Evolutionary conservation across 345 rosid species (phyloP).

Genomic region (Eucalyptus marginata): DNA sequence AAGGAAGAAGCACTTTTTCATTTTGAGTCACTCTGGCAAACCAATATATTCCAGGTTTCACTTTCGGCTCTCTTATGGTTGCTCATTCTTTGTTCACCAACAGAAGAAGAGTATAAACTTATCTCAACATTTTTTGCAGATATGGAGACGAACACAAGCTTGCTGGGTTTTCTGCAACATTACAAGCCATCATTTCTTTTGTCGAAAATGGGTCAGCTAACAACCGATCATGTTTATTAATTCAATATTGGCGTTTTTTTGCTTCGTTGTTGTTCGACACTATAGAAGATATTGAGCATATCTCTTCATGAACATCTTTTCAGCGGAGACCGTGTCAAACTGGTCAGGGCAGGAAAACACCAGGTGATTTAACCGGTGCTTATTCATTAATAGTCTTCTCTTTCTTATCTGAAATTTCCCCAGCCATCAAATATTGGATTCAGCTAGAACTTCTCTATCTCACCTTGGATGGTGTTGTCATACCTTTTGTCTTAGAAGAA

Average conservation of each 20-base stretch:
- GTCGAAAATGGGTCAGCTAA: conserved; percentile 77
- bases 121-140: conserved; percentile 16
- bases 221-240: background rate
- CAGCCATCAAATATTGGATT: background rate
- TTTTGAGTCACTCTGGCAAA: conserved; percentile 95
- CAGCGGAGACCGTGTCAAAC: conserved; percentile 77
- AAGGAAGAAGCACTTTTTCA: conserved; percentile 96
- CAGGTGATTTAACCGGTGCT: conserved; percentile 32
- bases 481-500: background rate
- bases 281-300: background rate
- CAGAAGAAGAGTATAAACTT: background rate
- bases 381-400: background rate
- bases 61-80: background rate
- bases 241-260: background rate
- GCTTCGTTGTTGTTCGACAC: background rate
- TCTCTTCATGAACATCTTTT: conserved; percentile 1
- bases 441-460: background rate
- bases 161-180: conserved; percentile 97
- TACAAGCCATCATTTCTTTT: conserved; percentile 97
- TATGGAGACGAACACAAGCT: conserved; percentile 98
- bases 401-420: background rate
- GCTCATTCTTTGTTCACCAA: background rate
- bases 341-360: conserved; percentile 85
- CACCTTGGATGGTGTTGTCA: background rate
- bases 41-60: conserved; percentile 95